phyloP scores from a whole-genome alignment of 2,329 filamentous ascomycete genomes.

The Aspergillus sp. region DNA sequence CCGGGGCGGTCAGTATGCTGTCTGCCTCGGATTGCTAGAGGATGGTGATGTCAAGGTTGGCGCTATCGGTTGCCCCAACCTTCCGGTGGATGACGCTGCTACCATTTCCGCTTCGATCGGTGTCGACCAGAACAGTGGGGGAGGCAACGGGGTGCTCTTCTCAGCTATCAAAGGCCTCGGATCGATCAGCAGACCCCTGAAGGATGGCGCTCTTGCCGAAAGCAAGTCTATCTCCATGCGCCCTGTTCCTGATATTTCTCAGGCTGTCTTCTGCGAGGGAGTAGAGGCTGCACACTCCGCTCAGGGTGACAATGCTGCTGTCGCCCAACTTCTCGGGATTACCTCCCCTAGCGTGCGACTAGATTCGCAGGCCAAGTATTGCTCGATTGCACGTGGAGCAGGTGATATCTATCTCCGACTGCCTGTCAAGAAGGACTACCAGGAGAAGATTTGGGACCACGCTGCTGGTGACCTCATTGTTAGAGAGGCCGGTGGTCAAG shows the following conservation, averaged over 20 bases:
- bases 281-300: slow-evolving; percentile 91
- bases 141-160: slow-evolving; percentile 83
- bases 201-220: slow-evolving; percentile 39
- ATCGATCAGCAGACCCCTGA: slow-evolving; percentile 77
- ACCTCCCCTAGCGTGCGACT: slow-evolving; percentile 87
- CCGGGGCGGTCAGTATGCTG: slow-evolving; percentile 93
- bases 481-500: slow-evolving; percentile 85
- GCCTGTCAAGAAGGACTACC: slow-evolving; percentile 80
- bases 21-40: slow-evolving; percentile 87
- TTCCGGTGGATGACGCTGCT: slow-evolving; percentile 79
- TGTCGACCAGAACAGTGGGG: slow-evolving; percentile 69
- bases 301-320: slow-evolving; percentile 82
- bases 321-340: slow-evolving; percentile 83
- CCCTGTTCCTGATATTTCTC: slow-evolving; percentile 67
- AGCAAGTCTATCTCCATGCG: slow-evolving; percentile 77
- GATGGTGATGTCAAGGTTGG: slow-evolving; percentile 93
- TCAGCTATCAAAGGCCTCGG: slow-evolving; percentile 78
- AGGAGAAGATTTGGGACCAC: slow-evolving; percentile 99
- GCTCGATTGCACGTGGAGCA: slow-evolving; percentile 86
- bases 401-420: slow-evolving; percentile 93
- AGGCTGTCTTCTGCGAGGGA: slow-evolving; percentile 93
- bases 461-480: slow-evolving; percentile 94
- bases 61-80: slow-evolving; percentile 91
- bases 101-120: slow-evolving; percentile 71
- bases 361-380: slow-evolving; percentile 98